Conservation (phyloP, 1,284 basidiomycete genomes). For the Ceraceosorus guamensis region DNA sequence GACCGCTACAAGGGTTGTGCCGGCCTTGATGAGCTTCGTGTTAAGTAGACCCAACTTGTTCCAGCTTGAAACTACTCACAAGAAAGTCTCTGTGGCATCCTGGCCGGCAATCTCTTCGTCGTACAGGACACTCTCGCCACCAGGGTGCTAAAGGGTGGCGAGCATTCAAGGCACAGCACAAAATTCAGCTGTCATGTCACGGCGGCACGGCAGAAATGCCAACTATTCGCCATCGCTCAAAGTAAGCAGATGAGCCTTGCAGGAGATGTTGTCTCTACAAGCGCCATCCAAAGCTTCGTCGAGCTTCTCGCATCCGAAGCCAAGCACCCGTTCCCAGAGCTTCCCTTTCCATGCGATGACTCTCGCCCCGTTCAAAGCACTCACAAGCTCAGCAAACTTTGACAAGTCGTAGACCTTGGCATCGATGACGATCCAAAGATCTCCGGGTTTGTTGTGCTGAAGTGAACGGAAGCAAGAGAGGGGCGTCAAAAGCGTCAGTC, state of each 20-base stretch:
- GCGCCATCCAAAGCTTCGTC: no score
- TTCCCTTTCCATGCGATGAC: no score
- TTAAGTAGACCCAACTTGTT: neutral
- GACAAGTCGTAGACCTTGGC: constrained; percentile 46
- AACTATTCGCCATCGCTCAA: neutral
- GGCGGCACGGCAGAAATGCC: neutral
- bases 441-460: constrained; percentile 33
- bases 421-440: constrained; percentile 42
- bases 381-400: constrained; percentile 39
- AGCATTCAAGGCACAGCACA: neutral
- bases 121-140: constrained; percentile 43
- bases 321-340: neutral
- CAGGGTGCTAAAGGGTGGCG: constrained; percentile 26
- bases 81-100: constrained; percentile 47
- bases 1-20: constrained; percentile 21
- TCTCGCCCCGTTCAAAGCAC: neutral
- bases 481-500: no score
- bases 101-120: constrained; percentile 45
- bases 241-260: neutral
- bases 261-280: no score
- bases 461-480: no score
- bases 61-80: constrained; percentile 10
- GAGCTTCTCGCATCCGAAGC: no score
- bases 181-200: neutral
- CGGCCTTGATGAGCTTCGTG: neutral